Evolutionary conservation across 768 basidiomycete genomes (phyloP).

Genomic region (Tylopilus sp.): DNA sequence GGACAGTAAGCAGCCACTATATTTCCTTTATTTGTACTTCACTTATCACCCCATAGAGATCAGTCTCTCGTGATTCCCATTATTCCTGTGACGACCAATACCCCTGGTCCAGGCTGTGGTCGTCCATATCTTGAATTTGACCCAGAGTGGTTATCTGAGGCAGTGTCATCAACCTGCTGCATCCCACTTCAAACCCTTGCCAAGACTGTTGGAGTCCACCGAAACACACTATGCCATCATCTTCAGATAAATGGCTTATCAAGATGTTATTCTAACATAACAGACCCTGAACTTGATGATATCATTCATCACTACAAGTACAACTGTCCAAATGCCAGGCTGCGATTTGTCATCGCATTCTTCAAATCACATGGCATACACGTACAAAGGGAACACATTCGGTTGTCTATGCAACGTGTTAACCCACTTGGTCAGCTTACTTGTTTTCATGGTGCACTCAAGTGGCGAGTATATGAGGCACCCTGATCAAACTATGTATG

Average conservation of each 20-base stretch:
- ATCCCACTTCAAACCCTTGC: neutral
- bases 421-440: slow-evolving; percentile 3
- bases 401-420: slow-evolving; percentile 5
- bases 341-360: slow-evolving; percentile 16
- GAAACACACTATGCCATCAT: neutral
- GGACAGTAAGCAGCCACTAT: no score
- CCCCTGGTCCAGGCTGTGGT: neutral
- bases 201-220: neutral
- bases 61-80: no score
- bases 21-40: no score
- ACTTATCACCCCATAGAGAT: no score
- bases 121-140: neutral
- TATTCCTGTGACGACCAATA: no score
- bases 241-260: neutral
- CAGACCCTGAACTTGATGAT: neutral
- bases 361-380: slow-evolving; percentile 11
- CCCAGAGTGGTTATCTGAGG: neutral
- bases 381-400: slow-evolving; percentile 13
- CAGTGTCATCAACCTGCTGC: neutral
- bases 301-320: slow-evolving; percentile 8
- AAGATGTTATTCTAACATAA: neutral
- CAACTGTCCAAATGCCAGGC: slow-evolving; percentile 12
- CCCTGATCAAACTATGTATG: slow-evolving; percentile 18
- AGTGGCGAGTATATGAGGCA: slow-evolving; percentile 1
- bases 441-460: neutral